Percentiles rank a stretch among this genome's conserved stretches.
Conservation (phyloP, 2,329 filamentous ascomycete genomes). For the Phyllosticta citrichinensis region DNA sequence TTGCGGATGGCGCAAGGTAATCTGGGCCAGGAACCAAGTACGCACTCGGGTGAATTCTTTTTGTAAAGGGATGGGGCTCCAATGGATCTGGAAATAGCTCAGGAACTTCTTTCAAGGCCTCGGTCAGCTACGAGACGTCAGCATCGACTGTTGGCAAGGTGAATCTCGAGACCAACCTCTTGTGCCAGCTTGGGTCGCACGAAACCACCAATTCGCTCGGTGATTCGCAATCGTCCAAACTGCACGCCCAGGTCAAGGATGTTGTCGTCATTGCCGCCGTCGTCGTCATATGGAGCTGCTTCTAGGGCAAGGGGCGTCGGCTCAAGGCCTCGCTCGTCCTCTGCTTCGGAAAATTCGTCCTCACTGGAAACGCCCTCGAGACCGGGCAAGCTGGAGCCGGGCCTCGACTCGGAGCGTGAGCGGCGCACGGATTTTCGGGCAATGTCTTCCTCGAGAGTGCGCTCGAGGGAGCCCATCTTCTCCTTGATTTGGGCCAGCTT, state of each 20-base stretch:
- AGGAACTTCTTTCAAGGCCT: conserved; percentile 23
- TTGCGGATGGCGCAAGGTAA: conserved; percentile 58
- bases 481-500: conserved; percentile 70
- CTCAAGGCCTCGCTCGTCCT: conserved; percentile 51
- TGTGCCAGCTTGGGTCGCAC: conserved; percentile 60
- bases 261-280: conserved; percentile 55
- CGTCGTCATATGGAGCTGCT: conserved; percentile 59
- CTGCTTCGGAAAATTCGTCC: conserved; percentile 38
- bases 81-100: conserved; percentile 7
- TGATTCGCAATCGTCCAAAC: conserved; percentile 62
- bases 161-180: conserved; percentile 43
- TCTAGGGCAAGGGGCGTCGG: conserved; percentile 52
- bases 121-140: conserved; percentile 19
- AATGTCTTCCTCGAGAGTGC: conserved; percentile 58
- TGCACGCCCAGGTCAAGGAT: conserved; percentile 62
- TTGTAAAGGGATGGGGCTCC: conserved; percentile 12
- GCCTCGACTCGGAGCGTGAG: conserved; percentile 10
- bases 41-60: conserved; percentile 15
- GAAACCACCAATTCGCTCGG: conserved; percentile 63
- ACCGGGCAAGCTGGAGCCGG: conserved; percentile 11
- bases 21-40: conserved; percentile 56
- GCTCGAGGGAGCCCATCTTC: conserved; percentile 62
- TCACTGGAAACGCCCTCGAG: conserved; percentile 46
- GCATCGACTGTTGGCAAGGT: not conserved
- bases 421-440: conserved; percentile 33